These are phyloP conservation scores for Aspergillus brasiliensis DNA, from an alignment of 2,329 filamentous ascomycete species.

Conservation along the genomic window DNA sequence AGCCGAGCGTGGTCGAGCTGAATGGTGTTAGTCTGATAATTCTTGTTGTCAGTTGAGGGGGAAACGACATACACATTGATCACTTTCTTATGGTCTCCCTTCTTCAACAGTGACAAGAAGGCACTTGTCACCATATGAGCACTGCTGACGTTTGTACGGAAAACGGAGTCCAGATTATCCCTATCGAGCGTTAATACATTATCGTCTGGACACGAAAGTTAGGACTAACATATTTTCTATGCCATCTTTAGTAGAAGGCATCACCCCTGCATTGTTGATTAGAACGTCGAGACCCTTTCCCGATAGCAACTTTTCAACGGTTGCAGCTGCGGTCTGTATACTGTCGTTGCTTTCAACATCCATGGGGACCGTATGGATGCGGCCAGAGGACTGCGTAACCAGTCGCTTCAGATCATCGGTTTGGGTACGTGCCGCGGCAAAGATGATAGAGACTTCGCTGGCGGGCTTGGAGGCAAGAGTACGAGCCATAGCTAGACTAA, in stretches of 20 bases:
- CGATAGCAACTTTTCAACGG: constrained; percentile 34
- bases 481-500: constrained; percentile 35
- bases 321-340: constrained; percentile 36
- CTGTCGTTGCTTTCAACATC: constrained; percentile 39
- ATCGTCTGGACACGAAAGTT: constrained; percentile 7
- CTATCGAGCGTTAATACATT: not conserved
- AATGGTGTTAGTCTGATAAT: constrained; percentile 6
- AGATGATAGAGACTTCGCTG: constrained; percentile 39
- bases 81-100: constrained; percentile 44
- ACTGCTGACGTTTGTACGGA: constrained; percentile 38
- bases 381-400: constrained; percentile 30
- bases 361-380: constrained; percentile 38
- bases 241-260: constrained; percentile 11
- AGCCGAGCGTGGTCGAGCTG: constrained; percentile 46
- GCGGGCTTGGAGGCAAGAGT: constrained; percentile 31
- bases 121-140: constrained; percentile 39
- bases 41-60: not conserved
- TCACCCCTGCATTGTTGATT: constrained; percentile 35
- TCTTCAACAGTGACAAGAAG: constrained; percentile 39
- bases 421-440: constrained; percentile 42
- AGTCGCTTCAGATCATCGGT: constrained; percentile 35
- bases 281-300: constrained; percentile 42
- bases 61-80: constrained; percentile 40
- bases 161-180: not conserved
- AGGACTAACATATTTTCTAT: constrained; percentile 17